Percentiles rank a stretch among this genome's conserved stretches.
phyloP scores from a whole-genome alignment of 257 asterid species.

The Nicotiana obtusifolia region DNA sequence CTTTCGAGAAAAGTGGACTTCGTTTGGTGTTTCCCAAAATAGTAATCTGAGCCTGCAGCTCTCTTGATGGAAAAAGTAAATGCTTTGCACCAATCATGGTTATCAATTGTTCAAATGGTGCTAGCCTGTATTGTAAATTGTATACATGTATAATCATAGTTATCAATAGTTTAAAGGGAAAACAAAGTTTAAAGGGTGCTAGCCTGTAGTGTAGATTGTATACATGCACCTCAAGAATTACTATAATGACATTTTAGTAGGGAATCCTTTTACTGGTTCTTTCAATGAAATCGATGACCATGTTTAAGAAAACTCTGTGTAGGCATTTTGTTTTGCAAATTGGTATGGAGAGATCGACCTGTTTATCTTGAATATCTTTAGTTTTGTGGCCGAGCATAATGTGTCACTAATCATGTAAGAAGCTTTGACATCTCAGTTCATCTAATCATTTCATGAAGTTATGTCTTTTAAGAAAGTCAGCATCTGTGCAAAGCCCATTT shows the following conservation, averaged over 20 bases:
- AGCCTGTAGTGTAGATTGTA: not conserved
- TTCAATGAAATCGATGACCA: not conserved
- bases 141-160: not conserved
- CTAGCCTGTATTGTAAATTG: not conserved
- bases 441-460: not conserved
- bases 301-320: not conserved
- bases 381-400: not conserved
- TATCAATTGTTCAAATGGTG: not conserved
- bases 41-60: not conserved
- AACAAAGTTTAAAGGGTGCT: not conserved
- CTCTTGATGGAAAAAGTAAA: not conserved
- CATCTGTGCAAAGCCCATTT: not conserved
- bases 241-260: not conserved
- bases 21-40: not conserved
- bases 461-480: not conserved
- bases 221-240: not conserved
- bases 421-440: constrained; percentile 3
- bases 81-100: not conserved
- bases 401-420: not conserved
- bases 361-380: not conserved
- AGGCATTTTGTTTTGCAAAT: not conserved
- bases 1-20: not conserved
- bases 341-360: not conserved
- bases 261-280: not conserved
- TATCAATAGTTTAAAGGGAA: not conserved